Evolutionary conservation across 2,329 filamentous ascomycete species (phyloP).

Genomic region (Calonectria leucothoes): DNA sequence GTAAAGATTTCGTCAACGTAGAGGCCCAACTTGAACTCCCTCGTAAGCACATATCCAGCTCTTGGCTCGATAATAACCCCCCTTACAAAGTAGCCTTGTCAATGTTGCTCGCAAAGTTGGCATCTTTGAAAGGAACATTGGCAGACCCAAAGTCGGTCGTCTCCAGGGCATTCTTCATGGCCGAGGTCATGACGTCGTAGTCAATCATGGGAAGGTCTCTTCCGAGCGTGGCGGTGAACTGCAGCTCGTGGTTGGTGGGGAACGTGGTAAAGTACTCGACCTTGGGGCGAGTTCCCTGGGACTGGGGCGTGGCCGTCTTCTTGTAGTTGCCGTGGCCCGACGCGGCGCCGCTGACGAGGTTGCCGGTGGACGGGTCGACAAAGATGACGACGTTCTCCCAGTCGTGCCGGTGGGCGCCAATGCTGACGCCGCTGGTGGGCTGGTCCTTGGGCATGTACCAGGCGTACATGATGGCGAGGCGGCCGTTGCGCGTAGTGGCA

Average conservation of each 20-base stretch:
- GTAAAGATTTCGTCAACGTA: background rate
- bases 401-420: constrained; percentile 53
- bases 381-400: constrained; percentile 53
- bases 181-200: constrained; percentile 54
- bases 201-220: constrained; percentile 54
- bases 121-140: constrained; percentile 54
- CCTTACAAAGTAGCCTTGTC: constrained; percentile 21
- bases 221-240: constrained; percentile 49
- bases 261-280: constrained; percentile 48
- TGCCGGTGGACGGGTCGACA: constrained; percentile 41
- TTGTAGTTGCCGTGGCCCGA: constrained; percentile 52
- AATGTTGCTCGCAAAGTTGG: constrained; percentile 37
- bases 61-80: background rate
- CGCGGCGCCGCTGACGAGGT: constrained; percentile 49
- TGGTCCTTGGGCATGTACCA: constrained; percentile 61
- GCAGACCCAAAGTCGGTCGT: constrained; percentile 54
- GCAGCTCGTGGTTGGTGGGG: constrained; percentile 49
- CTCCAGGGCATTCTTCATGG: constrained; percentile 48
- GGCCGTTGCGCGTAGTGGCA: constrained; percentile 39
- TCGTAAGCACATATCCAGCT: background rate
- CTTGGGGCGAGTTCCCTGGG: constrained; percentile 37
- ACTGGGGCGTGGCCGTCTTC: constrained; percentile 34
- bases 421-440: constrained; percentile 44
- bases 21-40: too few relatives aligned
- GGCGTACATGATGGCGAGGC: constrained; percentile 54